Evolutionary conservation across 2,329 filamentous ascomycete species (phyloP).

Genomic region (Aureobasidium uvarum): DNA sequence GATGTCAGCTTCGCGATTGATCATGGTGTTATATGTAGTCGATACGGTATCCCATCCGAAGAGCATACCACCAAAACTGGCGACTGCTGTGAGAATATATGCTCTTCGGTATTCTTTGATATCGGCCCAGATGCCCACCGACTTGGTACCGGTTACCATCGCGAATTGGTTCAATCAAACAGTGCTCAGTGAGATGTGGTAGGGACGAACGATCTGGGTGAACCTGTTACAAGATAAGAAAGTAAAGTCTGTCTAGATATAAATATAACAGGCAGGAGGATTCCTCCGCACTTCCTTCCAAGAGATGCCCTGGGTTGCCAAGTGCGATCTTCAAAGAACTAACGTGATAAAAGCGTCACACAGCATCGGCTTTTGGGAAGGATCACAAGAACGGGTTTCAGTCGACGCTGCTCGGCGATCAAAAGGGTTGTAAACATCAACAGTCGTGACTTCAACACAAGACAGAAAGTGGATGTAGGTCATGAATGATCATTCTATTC

Average conservation of each 20-base stretch:
- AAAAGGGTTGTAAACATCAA: not conserved
- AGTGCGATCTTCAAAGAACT: not conserved
- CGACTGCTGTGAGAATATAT: constrained; percentile 45
- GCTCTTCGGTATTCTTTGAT: constrained; percentile 43
- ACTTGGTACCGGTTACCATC: not conserved
- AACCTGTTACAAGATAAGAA: not conserved
- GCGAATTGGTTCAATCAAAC: not conserved
- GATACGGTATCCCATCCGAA: constrained; percentile 40
- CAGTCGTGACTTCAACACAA: not conserved
- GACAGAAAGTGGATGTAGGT: not conserved
- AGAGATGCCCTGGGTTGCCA: not conserved
- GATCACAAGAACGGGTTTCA: not conserved
- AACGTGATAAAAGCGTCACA: not conserved
- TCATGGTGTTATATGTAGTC: not conserved
- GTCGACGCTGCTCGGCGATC: not conserved
- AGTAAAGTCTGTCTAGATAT: not conserved
- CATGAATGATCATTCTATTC: constrained; percentile 5
- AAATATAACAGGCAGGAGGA: not conserved
- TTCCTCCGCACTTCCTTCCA: not conserved
- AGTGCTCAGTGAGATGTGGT: not conserved
- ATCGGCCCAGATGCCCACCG: constrained; percentile 36
- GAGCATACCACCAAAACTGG: constrained; percentile 46
- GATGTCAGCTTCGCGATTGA: not conserved
- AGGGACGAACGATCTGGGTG: not conserved
- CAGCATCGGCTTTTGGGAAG: not conserved